Conservation (phyloP, 2,329 filamentous ascomycete genomes). For the Colletotrichum musae region DNA sequence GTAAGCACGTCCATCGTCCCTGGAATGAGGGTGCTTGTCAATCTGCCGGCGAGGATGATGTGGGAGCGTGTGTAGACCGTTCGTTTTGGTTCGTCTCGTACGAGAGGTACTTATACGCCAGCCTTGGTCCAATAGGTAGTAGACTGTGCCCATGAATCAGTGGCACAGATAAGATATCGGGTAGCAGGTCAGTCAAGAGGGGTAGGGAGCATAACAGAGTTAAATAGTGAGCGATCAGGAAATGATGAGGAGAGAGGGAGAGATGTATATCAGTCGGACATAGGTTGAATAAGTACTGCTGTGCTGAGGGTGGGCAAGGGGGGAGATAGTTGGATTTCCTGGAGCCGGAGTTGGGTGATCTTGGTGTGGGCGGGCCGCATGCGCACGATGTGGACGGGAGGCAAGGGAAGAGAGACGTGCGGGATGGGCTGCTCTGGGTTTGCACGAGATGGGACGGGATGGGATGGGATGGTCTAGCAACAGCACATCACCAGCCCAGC, state of each 20-base stretch:
- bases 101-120: slow-evolving; percentile 16
- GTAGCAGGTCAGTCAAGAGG: no score
- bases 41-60: no score
- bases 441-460: slow-evolving; percentile 19
- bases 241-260: not conserved
- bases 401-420: slow-evolving; percentile 24
- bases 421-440: slow-evolving; percentile 16
- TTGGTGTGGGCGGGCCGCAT: slow-evolving; percentile 37
- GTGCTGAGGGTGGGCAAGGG: slow-evolving; percentile 10
- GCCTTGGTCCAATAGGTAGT: not conserved
- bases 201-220: no score
- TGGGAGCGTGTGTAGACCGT: no score
- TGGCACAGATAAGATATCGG: not conserved
- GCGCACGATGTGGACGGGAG: slow-evolving; percentile 10
- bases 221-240: not conserved
- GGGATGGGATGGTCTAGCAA: slow-evolving; percentile 5
- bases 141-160: not conserved
- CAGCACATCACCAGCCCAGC: slow-evolving; percentile 13
- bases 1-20: slow-evolving; percentile 23
- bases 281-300: slow-evolving; percentile 29
- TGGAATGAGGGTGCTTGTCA: no score
- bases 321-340: slow-evolving; percentile 34
- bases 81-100: no score
- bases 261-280: not conserved
- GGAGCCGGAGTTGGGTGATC: slow-evolving; percentile 29